Percentiles rank a stretch among this genome's conserved stretches.
Evolutionary conservation across 2,329 filamentous ascomycete species (phyloP).

Genomic region (Scopulariopsis brevicaulis): DNA sequence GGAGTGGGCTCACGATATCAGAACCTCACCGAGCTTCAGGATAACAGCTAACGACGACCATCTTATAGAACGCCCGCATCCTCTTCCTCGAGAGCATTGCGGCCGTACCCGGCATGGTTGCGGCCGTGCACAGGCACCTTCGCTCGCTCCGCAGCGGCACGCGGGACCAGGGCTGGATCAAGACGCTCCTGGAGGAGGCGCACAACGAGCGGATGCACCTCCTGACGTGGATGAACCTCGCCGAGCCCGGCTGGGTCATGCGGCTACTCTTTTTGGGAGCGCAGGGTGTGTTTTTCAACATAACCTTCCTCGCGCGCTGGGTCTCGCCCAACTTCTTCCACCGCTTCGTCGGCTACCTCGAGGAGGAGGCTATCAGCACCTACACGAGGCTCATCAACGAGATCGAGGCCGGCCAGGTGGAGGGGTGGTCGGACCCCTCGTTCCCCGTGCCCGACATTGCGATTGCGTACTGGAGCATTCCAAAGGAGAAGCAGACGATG

Average conservation of each 20-base stretch:
- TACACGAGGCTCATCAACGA: constrained; percentile 86
- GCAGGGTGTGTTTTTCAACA: constrained; percentile 95
- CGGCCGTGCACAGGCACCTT: constrained; percentile 84
- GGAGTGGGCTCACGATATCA: background rate
- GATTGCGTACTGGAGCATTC: constrained; percentile 87
- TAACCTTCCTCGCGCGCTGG: constrained; percentile 81
- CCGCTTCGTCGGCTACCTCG: constrained; percentile 91
- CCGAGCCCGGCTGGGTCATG: constrained; percentile 69
- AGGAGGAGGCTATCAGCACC: constrained; percentile 93
- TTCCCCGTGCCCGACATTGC: constrained; percentile 82
- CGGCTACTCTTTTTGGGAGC: constrained; percentile 81
- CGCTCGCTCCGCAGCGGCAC: constrained; percentile 75
- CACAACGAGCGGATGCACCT: constrained; percentile 94
- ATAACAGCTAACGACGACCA: background rate
- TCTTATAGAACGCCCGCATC: constrained; percentile 56
- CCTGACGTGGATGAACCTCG: constrained; percentile 86
- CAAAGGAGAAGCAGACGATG: constrained; percentile 72
- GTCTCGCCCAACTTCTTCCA: constrained; percentile 80
- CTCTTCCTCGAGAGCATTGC: constrained; percentile 93
- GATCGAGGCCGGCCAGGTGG: constrained; percentile 72
- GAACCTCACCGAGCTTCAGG: background rate
- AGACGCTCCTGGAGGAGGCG: constrained; percentile 78
- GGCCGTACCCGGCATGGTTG: constrained; percentile 94
- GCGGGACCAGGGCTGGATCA: constrained; percentile 94
- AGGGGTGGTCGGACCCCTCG: constrained; percentile 61